Evolutionary conservation across 805 yeast species (phyloP).

Genomic region (Hyphopichia homilentoma): DNA sequence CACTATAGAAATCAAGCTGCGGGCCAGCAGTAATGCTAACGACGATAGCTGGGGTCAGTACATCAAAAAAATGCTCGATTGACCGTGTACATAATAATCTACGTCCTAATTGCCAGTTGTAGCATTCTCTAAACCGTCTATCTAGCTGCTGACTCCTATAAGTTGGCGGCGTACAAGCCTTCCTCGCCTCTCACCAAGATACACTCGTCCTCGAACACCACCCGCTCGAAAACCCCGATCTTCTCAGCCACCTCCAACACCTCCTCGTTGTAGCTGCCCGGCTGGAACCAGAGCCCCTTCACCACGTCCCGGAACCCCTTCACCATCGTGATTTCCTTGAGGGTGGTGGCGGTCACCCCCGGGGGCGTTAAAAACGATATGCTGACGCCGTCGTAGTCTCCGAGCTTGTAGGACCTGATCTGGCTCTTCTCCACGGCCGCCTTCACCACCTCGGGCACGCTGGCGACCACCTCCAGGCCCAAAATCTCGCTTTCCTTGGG

Average conservation of each 20-base stretch:
- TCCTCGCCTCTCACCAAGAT: slow-evolving; percentile 67
- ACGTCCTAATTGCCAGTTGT: background rate
- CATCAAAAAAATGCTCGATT: slow-evolving; percentile 41
- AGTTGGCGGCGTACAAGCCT: slow-evolving; percentile 37
- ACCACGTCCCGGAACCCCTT: slow-evolving; percentile 36
- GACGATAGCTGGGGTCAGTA: slow-evolving; percentile 41
- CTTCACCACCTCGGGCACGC: slow-evolving; percentile 25
- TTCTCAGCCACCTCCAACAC: slow-evolving; percentile 42
- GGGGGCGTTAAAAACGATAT: slow-evolving; percentile 79
- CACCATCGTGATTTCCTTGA: slow-evolving; percentile 36
- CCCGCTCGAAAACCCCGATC: slow-evolving; percentile 28
- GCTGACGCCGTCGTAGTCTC: slow-evolving; percentile 43
- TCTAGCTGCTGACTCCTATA: slow-evolving; percentile 12
- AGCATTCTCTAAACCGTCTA: background rate
- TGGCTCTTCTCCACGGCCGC: slow-evolving; percentile 14
- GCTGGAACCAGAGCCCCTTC: slow-evolving; percentile 77
- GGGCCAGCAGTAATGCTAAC: slow-evolving; percentile 10
- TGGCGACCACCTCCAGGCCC: slow-evolving; percentile 35
- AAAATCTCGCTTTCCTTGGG: slow-evolving; percentile 50
- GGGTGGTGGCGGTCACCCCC: slow-evolving; percentile 39
- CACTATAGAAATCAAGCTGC: slow-evolving; percentile 21
- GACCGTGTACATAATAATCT: slow-evolving; percentile 1
- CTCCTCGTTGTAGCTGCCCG: slow-evolving; percentile 63
- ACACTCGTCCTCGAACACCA: slow-evolving; percentile 57
- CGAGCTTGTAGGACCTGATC: slow-evolving; percentile 20